These are phyloP conservation scores for Trichoderma polysporum DNA, from an alignment of 2,329 filamentous ascomycete genomes.

Conservation along the genomic window DNA sequence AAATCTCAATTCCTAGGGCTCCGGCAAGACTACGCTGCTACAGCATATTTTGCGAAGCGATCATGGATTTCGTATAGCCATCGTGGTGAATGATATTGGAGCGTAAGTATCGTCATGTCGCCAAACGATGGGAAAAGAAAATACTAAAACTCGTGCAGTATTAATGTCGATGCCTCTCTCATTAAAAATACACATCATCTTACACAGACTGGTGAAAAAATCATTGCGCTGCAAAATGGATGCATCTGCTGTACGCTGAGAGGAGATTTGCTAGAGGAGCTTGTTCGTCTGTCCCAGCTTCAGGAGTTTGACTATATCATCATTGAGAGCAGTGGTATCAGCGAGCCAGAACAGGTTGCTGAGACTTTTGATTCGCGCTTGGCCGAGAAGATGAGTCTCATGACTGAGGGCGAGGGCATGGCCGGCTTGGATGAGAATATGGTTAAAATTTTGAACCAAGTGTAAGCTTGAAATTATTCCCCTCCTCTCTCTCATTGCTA, in stretches of 20 bases:
- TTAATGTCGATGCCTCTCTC: slow-evolving; percentile 65
- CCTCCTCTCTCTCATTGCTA: accelerated
- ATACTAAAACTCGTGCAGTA: slow-evolving; percentile 34
- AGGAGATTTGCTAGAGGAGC: slow-evolving; percentile 68
- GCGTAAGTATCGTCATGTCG: slow-evolving; percentile 39
- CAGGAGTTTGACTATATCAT: slow-evolving; percentile 69
- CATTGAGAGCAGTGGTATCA: slow-evolving; percentile 71
- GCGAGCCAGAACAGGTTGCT: slow-evolving; percentile 71
- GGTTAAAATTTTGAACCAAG: slow-evolving; percentile 36
- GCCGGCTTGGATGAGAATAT: slow-evolving; percentile 38
- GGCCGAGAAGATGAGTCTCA: slow-evolving; percentile 45
- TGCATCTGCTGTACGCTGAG: slow-evolving; percentile 76
- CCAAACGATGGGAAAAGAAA: background rate
- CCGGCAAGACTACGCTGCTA: slow-evolving; percentile 69
- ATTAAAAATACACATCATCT: slow-evolving; percentile 57
- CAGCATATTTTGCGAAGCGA: slow-evolving; percentile 66
- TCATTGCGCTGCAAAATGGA: slow-evolving; percentile 68
- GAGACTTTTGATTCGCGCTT: slow-evolving; percentile 66
- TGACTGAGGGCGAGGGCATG: slow-evolving; percentile 33
- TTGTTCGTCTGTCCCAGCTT: slow-evolving; percentile 61
- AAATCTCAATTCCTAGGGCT: slow-evolving; percentile 46
- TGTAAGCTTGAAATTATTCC: slow-evolving; percentile 30
- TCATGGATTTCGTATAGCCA: slow-evolving; percentile 66
- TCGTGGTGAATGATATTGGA: slow-evolving; percentile 73
- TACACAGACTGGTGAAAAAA: slow-evolving; percentile 60